A percentile compares a stretch with the other conserved stretches of the same genome.
phyloP scores from a whole-genome alignment of 306 rosid species.

The Oxytropis ochrocephala region DNA sequence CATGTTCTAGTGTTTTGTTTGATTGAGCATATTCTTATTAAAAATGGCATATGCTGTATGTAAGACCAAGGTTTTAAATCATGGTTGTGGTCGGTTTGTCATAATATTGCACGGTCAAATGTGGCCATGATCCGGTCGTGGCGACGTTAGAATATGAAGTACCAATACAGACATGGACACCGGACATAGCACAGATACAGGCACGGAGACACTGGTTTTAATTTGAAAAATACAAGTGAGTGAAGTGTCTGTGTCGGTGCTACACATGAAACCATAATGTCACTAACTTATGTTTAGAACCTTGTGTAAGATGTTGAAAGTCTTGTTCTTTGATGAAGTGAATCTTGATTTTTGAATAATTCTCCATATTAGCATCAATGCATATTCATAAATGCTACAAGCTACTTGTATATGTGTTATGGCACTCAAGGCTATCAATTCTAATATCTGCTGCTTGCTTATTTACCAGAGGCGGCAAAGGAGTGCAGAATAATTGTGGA shows the following conservation, averaged over 20 bases:
- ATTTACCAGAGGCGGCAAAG: constrained; percentile 73
- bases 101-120: no score
- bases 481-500: constrained; percentile 81
- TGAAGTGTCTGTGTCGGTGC: no score
- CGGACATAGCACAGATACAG: no score
- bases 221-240: no score
- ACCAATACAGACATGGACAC: no score
- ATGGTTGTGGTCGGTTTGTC: no score
- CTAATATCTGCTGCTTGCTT: constrained; percentile 16
- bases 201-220: no score
- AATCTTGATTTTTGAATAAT: background rate
- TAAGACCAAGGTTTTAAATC: background rate
- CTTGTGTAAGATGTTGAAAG: background rate
- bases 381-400: background rate
- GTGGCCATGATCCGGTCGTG: no score
- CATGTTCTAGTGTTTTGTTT: constrained; percentile 1
- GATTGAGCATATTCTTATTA: constrained; percentile 3
- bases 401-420: background rate
- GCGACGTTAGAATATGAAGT: no score
- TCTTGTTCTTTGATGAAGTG: background rate
- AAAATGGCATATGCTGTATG: background rate
- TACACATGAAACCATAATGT: no score
- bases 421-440: background rate
- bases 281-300: no score
- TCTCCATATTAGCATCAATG: constrained; percentile 1